phyloP scores from a whole-genome alignment of 176 grass and related monocot species.

The Cenchrus fungigraminus region DNA sequence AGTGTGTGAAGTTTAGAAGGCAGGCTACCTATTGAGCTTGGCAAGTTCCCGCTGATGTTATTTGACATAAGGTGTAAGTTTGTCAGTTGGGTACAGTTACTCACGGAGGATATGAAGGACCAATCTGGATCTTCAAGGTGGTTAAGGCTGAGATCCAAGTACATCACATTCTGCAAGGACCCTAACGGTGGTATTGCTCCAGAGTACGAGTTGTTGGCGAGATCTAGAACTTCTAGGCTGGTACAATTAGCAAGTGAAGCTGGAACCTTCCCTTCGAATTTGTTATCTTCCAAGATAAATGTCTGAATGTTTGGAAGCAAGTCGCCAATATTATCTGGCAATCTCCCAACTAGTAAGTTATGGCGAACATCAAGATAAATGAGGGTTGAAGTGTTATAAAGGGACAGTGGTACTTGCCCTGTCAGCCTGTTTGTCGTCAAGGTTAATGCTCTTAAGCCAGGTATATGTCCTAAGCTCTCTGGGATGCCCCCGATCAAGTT shows the following conservation, averaged over 20 bases:
- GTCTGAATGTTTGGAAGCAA: slow-evolving; percentile 22
- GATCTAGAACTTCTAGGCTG: neutral
- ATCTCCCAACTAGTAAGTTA: slow-evolving; percentile 29
- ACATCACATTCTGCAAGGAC: slow-evolving; percentile 23
- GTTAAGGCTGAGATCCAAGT: slow-evolving; percentile 34
- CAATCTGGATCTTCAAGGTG: slow-evolving; percentile 44
- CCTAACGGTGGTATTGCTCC: slow-evolving; percentile 38
- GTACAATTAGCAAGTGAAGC: slow-evolving; percentile 39
- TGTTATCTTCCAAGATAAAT: slow-evolving; percentile 26
- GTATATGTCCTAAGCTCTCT: slow-evolving; percentile 40
- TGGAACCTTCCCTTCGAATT: slow-evolving; percentile 45
- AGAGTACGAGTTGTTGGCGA: slow-evolving; percentile 11
- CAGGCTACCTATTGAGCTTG: slow-evolving; percentile 33
- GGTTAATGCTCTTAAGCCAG: slow-evolving; percentile 13
- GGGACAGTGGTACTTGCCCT: slow-evolving; percentile 31
- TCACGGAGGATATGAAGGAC: slow-evolving; percentile 46
- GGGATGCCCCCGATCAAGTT: slow-evolving; percentile 47
- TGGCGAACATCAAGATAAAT: slow-evolving; percentile 4
- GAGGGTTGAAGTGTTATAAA: slow-evolving; percentile 33
- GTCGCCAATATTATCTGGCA: slow-evolving; percentile 18
- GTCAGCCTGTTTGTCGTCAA: slow-evolving; percentile 17
- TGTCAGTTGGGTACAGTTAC: slow-evolving; percentile 35
- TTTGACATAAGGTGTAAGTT: slow-evolving; percentile 38
- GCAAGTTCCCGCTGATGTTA: slow-evolving; percentile 36
- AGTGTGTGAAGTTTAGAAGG: slow-evolving; percentile 22